These are phyloP conservation scores for Vitis vinifera DNA, from an alignment of 164 flowering plant species.

Conservation along the genomic window DNA sequence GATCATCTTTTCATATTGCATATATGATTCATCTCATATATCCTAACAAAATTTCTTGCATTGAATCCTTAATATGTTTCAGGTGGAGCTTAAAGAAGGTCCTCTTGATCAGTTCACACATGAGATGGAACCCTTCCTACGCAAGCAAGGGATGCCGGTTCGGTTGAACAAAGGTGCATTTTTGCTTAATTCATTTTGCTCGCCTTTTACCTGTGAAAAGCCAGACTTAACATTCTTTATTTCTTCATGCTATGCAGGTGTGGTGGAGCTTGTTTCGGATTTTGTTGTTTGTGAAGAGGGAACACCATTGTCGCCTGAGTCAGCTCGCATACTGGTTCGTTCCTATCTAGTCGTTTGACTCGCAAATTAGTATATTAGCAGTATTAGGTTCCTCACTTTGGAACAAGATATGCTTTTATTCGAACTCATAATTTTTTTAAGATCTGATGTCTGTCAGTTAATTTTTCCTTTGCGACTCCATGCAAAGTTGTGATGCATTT, in stretches of 20 bases:
- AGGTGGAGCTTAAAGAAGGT: slow-evolving; percentile 94
- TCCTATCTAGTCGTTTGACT: not conserved
- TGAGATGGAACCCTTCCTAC: slow-evolving; percentile 96
- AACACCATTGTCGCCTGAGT: slow-evolving; percentile 82
- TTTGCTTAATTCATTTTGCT: slow-evolving; percentile 5
- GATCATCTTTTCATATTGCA: too few species aligned
- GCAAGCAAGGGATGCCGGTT: slow-evolving; percentile 98
- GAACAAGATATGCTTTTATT: not conserved
- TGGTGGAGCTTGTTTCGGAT: slow-evolving; percentile 84
- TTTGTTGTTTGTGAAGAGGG: slow-evolving; percentile 93
- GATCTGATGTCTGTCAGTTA: too few species aligned
- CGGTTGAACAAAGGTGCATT: slow-evolving; percentile 78
- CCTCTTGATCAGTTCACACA: slow-evolving; percentile 88
- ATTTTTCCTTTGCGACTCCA: too few species aligned
- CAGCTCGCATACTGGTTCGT: slow-evolving; percentile 89
- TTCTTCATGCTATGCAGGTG: slow-evolving; percentile 47
- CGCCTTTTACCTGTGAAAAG: not conserved
- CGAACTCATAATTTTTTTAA: not conserved
- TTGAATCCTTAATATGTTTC: not conserved
- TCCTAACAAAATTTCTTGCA: not conserved
- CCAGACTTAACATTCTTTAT: not conserved
- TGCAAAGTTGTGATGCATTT: too few species aligned
- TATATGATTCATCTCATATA: not conserved
- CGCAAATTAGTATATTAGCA: not conserved
- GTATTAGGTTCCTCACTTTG: not conserved